Conservation (phyloP, 768 basidiomycete genomes). For the Lactifluus subvellereus region DNA sequence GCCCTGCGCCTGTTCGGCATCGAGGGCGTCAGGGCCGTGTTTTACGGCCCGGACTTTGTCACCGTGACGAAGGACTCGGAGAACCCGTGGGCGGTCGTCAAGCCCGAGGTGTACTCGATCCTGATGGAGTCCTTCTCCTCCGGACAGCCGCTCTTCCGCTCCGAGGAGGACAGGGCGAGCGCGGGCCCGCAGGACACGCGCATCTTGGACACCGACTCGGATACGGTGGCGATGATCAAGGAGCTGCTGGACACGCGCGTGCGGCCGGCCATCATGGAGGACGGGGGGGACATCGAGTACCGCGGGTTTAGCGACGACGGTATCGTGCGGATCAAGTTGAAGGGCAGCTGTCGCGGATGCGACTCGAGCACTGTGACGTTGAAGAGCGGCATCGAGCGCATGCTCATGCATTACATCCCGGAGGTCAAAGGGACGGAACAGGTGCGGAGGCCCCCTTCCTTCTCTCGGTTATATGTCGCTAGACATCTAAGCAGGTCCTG, state of each 20-base stretch:
- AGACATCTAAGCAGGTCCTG: slow-evolving; percentile 50
- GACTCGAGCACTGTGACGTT: slow-evolving; percentile 90
- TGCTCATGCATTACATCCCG: slow-evolving; percentile 99
- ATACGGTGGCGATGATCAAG: slow-evolving; percentile 98
- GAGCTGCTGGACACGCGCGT: slow-evolving; percentile 93
- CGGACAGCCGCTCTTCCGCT: slow-evolving; percentile 80
- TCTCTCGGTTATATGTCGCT: neutral
- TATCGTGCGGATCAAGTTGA: slow-evolving; percentile 81
- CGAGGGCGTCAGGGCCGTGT: slow-evolving; percentile 82
- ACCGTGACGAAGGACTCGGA: slow-evolving; percentile 89
- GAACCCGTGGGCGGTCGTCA: slow-evolving; percentile 81
- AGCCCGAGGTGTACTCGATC: slow-evolving; percentile 93
- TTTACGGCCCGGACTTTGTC: slow-evolving; percentile 98
- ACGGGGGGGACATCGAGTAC: slow-evolving; percentile 97
- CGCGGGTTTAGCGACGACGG: slow-evolving; percentile 83
- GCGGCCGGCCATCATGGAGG: slow-evolving; percentile 96
- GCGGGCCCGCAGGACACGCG: slow-evolving; percentile 91
- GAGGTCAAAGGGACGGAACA: slow-evolving; percentile 91
- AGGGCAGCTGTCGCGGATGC: slow-evolving; percentile 97
- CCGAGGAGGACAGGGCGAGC: slow-evolving; percentile 68
- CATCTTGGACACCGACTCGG: slow-evolving; percentile 91
- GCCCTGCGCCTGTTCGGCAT: slow-evolving; percentile 93
- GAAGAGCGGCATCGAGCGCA: slow-evolving; percentile 95
- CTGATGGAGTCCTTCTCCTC: slow-evolving; percentile 98
- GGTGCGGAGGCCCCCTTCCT: slow-evolving; percentile 38